Percentiles rank a stretch among this genome's conserved stretches.
These are phyloP conservation scores for Vitis hybrid DNA, from an alignment of 177 flowering plant genomes.

Conservation along the genomic window DNA sequence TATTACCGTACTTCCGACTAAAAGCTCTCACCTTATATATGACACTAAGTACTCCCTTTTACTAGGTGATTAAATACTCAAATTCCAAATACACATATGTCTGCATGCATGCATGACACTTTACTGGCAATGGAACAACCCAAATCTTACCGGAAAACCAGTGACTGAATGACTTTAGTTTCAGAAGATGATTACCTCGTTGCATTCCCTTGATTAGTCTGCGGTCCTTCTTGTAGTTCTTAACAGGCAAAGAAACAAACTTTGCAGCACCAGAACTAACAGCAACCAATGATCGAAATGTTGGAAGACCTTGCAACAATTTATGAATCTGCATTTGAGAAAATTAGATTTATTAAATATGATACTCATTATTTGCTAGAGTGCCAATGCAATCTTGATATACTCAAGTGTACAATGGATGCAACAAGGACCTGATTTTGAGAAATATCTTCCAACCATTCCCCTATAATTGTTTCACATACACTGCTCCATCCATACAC, in stretches of 20 bases:
- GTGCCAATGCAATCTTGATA: neutral
- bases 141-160: neutral
- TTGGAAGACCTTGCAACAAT: conserved; percentile 78
- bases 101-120: too few species aligned
- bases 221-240: conserved; percentile 76
- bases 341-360: neutral
- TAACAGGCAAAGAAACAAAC: conserved; percentile 79
- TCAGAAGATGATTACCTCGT: conserved; percentile 57
- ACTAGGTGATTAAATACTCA: too few species aligned
- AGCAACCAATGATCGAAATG: conserved; percentile 77
- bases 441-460: conserved; percentile 98
- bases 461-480: conserved; percentile 75
- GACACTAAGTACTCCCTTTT: too few species aligned
- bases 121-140: neutral
- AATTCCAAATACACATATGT: too few species aligned
- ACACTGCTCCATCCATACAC: conserved; percentile 87
- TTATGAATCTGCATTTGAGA: conserved; percentile 60
- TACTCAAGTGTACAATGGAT: conserved; percentile 1
- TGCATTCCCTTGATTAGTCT: conserved; percentile 90
- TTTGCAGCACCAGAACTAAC: conserved; percentile 95
- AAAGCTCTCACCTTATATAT: too few species aligned
- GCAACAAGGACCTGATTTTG: conserved; percentile 78
- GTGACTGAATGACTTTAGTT: neutral
- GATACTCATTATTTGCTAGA: neutral
- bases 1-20: too few species aligned